A percentile compares a stretch with the other conserved stretches of the same genome.
These are phyloP conservation scores for Tuber umbilicatum DNA, from an alignment of 495 filamentous ascomycete species.

Conservation along the genomic window DNA sequence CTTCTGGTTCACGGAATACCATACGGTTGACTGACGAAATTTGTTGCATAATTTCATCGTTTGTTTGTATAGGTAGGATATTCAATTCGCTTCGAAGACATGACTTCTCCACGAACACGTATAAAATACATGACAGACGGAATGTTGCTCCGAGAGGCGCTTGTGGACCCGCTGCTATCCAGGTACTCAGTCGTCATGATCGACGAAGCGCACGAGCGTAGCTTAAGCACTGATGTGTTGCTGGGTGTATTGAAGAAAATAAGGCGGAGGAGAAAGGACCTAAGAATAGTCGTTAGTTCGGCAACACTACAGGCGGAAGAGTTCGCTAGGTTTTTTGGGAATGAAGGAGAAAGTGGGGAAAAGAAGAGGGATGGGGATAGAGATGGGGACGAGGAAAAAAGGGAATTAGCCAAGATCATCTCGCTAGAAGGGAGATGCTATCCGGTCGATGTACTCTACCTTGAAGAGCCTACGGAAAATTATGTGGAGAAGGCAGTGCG, in stretches of 20 bases:
- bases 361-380: slow-evolving; percentile 45
- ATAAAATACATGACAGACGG: slow-evolving; percentile 98
- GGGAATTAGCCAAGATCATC: slow-evolving; percentile 64
- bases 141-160: slow-evolving; percentile 82
- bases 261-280: slow-evolving; percentile 66
- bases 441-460: slow-evolving; percentile 81
- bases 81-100: slow-evolving; percentile 92
- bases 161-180: slow-evolving; percentile 86
- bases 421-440: slow-evolving; percentile 87
- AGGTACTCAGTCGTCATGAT: slow-evolving; percentile 98
- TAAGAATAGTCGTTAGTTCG: slow-evolving; percentile 87
- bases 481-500: slow-evolving; percentile 83
- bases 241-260: slow-evolving; percentile 96
- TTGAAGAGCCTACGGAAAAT: slow-evolving; percentile 73
- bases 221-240: slow-evolving; percentile 86
- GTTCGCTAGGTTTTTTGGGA: slow-evolving; percentile 75
- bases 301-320: slow-evolving; percentile 89
- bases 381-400: slow-evolving; percentile 34
- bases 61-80: slow-evolving; percentile 62
- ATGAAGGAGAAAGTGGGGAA: slow-evolving; percentile 44
- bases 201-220: slow-evolving; percentile 95
- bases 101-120: slow-evolving; percentile 75
- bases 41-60: background rate
- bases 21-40: background rate
- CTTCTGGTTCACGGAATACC: background rate